Base-by-base conservation (phyloP, 305 asterid genomes). In the Rubia peregrina region DNA sequence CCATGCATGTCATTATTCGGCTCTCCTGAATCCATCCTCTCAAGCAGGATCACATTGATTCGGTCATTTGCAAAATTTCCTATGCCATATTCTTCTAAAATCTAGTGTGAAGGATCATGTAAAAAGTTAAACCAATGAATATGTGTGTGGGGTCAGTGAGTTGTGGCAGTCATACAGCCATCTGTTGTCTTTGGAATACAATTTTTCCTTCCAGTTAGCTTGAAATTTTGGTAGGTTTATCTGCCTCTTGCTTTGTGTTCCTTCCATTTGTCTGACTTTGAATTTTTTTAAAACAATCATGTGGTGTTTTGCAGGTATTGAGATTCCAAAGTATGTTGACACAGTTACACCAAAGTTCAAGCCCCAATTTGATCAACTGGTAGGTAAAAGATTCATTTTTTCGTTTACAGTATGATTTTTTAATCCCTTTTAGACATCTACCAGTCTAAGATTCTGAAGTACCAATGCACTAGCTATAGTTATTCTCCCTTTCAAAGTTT, bases 341-440 rank as follows among this genome's bases (percentile, higher is more conserved):
- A 91, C 76, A 48, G 97, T 89, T 77, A 93, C 97, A 71, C 96
- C 96, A 55, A 82, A 93, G 80, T 93, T 88, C 83, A 89, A 88
- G 61, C 96, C 97, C 69, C 88, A 93, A 83, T 91, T 93, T 76
- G 98, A 93, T 60, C 90, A 95, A 42, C 84, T 93, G 97, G 96
- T 90, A 75, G 88, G 95, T 17, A n/a, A 53, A 66, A 46, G 22
- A 68, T 41, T 49, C n/a, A 41, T 6, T 10, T 38, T 41, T 38
- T 19, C 24, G 33, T 12, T 67, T 66, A 8, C 55, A 55, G n/a
- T 11, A 48, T 7, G 68, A 13, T 0, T 4, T 7, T 41, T 9
- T 6, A 38, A 38, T 38, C 13, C 11, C 4, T 43, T 57, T 41
- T 17, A 21, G 56, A 33, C 33, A 6, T 46, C 61, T 42, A 12